Evolutionary conservation across 2,329 filamentous ascomycete species (phyloP), one percentile per base, ranked within the genome.

Genomic region (Harringtonia lauricola): DNA sequence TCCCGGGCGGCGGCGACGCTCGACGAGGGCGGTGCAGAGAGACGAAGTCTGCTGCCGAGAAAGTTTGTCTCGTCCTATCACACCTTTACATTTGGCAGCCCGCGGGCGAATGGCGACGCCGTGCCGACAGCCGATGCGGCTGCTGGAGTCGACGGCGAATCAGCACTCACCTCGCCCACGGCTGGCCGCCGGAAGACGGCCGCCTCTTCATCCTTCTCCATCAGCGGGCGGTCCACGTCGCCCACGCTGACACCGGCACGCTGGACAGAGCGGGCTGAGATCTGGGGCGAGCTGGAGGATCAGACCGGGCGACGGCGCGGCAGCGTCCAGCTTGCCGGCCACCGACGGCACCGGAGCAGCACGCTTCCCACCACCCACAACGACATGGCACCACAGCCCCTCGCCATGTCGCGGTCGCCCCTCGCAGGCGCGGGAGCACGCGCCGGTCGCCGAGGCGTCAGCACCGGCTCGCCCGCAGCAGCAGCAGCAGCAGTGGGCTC

Each of bases 231-330:
- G 24, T 10, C 24, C 24, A 19, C 41, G 4, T 15, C 37, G 8
- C 24, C 39, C 15, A 50, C 48, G 26, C 46, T 46, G 4, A 71
- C 69, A 17, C 70, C 66, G 33, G 57, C 59, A 14, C 57, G 77
- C 42, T 76, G 75, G 69, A 66, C 76, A 45, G 84, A 92, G 57
- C 76, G 77, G 1, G 79, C 79, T 30, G 85, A 92, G 53, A 92
- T 94, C 28, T 94, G 87, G 88, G 84, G 80, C 44, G 87, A 94
- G 58, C 70, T 95, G 14, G 82, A 92, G 56, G 88, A 94, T 54
- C 78, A 83, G 34, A 73, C 77, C 41, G 62, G 30, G 17, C 9
- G 36, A 17, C 18, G 26, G 14, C 33, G 19, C 13, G 29, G 18
- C 9, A 45, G 24, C 65, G 41, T 59, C 8, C 19, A 8, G 64